Percentiles rank a stretch among this genome's conserved stretches.
Evolutionary conservation across 1,139 yeast species (phyloP).

Genomic region (Nadsonia starkeyi-henricii): DNA sequence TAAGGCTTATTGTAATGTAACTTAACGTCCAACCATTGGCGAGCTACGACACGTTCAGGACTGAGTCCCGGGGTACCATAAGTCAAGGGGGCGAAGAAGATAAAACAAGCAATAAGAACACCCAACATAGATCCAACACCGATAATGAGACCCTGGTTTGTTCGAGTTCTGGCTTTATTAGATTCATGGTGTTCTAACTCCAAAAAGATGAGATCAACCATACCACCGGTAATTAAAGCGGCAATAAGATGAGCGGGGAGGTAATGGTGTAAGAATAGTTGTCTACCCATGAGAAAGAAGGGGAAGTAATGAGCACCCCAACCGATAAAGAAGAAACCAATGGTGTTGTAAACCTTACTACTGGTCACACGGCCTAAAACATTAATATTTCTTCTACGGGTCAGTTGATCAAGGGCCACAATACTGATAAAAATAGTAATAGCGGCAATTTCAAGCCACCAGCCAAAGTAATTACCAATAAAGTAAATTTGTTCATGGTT

Average conservation of each 20-base stretch:
- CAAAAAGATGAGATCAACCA: slow-evolving; percentile 66
- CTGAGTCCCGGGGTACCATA: slow-evolving; percentile 64
- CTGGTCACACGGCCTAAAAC: slow-evolving; percentile 36
- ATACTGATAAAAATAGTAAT: slow-evolving; percentile 53
- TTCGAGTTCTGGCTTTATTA: slow-evolving; percentile 14
- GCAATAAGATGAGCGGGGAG: slow-evolving; percentile 92
- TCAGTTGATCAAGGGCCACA: slow-evolving; percentile 57
- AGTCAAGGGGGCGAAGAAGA: slow-evolving; percentile 68
- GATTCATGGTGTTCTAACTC: slow-evolving; percentile 26
- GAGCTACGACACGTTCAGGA: slow-evolving; percentile 47
- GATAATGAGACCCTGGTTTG: slow-evolving; percentile 18
- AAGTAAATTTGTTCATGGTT: slow-evolving; percentile 61
- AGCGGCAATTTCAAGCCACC: slow-evolving; percentile 72
- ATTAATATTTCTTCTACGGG: slow-evolving; percentile 61
- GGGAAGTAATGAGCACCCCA: slow-evolving; percentile 81
- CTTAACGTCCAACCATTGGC: slow-evolving; percentile 75
- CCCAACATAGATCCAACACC: slow-evolving; percentile 30
- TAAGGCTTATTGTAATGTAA: slow-evolving; percentile 78
- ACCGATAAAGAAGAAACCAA: slow-evolving; percentile 75
- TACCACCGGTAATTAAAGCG: slow-evolving; percentile 67
- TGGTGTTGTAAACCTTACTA: slow-evolving; percentile 60
- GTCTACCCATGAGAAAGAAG: slow-evolving; percentile 87
- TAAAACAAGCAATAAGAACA: slow-evolving; percentile 48
- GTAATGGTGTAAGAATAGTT: slow-evolving; percentile 84
- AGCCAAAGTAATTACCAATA: slow-evolving; percentile 81